Percentiles rank a stretch among this genome's conserved stretches.
Evolutionary conservation across 2,329 filamentous ascomycete species (phyloP).

Genomic region (Claviceps cyperi): DNA sequence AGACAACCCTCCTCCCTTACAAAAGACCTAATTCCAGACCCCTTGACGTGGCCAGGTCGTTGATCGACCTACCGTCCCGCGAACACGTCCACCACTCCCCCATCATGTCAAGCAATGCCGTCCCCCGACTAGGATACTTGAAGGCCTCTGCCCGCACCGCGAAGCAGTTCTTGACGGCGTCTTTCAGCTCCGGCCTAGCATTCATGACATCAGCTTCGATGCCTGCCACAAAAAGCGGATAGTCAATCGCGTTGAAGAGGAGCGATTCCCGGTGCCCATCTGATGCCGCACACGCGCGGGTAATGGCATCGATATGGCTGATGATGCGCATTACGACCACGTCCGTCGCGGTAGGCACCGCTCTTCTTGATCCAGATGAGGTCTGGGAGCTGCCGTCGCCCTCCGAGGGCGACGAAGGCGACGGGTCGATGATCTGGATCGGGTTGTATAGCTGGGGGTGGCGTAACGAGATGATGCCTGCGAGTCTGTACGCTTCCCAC

Average conservation of each 20-base stretch:
- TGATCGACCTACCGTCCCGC: background rate
- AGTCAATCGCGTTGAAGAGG: conserved; percentile 3
- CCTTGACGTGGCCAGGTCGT: background rate
- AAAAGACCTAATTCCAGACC: conserved; percentile 1
- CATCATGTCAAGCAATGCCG: background rate
- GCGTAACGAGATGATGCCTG: conserved; percentile 1
- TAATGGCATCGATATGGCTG: conserved; percentile 1
- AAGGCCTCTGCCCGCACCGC: background rate
- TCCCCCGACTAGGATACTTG: background rate
- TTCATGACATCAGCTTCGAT: conserved; percentile 1
- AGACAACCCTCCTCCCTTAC: background rate
- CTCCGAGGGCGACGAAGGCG: background rate
- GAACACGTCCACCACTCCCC: conserved; percentile 1
- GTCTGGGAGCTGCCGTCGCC: background rate
- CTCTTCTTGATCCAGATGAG: background rate
- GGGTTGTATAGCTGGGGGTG: background rate
- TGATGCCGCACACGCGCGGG: background rate
- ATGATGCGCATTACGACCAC: conserved; percentile 1
- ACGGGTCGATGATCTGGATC: background rate
- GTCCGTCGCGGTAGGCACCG: background rate
- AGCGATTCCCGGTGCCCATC: background rate
- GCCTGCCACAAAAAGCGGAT: conserved; percentile 1
- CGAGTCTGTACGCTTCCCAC: conserved; percentile 1
- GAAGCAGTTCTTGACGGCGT: conserved; percentile 1
- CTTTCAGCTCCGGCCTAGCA: background rate